Evolutionary conservation across 495 filamentous ascomycete species (phyloP).

Genomic region (Penicillium crystallinum): DNA sequence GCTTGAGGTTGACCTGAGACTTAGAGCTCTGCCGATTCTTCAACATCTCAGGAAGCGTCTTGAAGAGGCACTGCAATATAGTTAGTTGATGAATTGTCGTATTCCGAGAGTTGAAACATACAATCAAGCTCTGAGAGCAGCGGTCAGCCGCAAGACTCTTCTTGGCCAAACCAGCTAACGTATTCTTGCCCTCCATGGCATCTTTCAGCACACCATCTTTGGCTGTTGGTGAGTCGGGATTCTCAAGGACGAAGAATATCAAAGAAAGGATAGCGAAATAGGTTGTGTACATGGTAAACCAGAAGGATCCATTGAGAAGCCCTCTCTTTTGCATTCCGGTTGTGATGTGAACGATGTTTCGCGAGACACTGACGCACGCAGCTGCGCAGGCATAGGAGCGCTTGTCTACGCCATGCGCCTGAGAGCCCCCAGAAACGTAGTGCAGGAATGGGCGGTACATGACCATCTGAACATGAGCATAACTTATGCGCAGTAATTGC

Average conservation of each 20-base stretch:
- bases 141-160: constrained; percentile 85
- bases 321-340: constrained; percentile 81
- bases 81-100: neutral
- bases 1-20: constrained; percentile 38
- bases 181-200: constrained; percentile 74
- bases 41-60: constrained; percentile 68
- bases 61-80: constrained; percentile 60
- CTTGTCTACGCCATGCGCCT: constrained; percentile 69
- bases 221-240: constrained; percentile 69
- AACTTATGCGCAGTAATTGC: constrained; percentile 80
- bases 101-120: constrained; percentile 34
- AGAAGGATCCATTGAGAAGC: constrained; percentile 83
- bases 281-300: constrained; percentile 94
- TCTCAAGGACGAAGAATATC: constrained; percentile 86
- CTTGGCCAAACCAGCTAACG: constrained; percentile 70
- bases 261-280: constrained; percentile 92
- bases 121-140: constrained; percentile 69
- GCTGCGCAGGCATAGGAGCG: constrained; percentile 87
- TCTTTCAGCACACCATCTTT: constrained; percentile 74
- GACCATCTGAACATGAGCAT: constrained; percentile 89
- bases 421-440: constrained; percentile 72
- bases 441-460: constrained; percentile 94
- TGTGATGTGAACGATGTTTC: constrained; percentile 91
- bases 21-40: constrained; percentile 49
- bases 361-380: constrained; percentile 84